phyloP scores from a whole-genome alignment of 2,329 filamentous ascomycete species.

The Fusarium goolgardi region DNA sequence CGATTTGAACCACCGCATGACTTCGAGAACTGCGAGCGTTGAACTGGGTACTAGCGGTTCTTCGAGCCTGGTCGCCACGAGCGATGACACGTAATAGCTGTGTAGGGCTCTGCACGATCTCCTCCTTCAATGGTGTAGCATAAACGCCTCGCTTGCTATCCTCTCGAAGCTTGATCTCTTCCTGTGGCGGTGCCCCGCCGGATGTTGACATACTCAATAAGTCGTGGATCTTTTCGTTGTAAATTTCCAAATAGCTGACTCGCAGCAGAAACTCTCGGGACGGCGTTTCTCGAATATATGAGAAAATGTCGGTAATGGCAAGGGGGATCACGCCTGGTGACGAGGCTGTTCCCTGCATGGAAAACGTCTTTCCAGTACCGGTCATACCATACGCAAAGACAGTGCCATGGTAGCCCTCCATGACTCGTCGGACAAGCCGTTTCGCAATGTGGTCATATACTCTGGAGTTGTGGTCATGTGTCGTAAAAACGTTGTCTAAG shows the following conservation, averaged over 20 bases:
- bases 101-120: constrained; percentile 98
- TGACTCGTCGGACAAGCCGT: constrained; percentile 91
- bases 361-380: constrained; percentile 98
- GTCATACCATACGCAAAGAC: constrained; percentile 99
- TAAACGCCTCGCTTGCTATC: constrained; percentile 97
- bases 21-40: constrained; percentile 96
- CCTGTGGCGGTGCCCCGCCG: constrained; percentile 70
- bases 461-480: constrained; percentile 91
- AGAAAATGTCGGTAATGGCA: constrained; percentile 98
- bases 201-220: constrained; percentile 80
- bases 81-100: constrained; percentile 95
- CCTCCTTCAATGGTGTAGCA: constrained; percentile 94
- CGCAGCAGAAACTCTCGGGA: constrained; percentile 92
- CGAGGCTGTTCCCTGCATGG: constrained; percentile 97
- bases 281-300: constrained; percentile 96
- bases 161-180: constrained; percentile 97
- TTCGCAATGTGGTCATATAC: constrained; percentile 97
- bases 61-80: constrained; percentile 87
- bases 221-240: constrained; percentile 98
- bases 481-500: constrained; percentile 94
- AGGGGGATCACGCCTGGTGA: constrained; percentile 96
- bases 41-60: constrained; percentile 95
- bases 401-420: constrained; percentile 99
- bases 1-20: constrained; percentile 98
- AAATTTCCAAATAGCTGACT: constrained; percentile 98